A percentile compares a stretch with the other conserved stretches of the same genome.
phyloP scores from a whole-genome alignment of 2,329 filamentous ascomycete species.

The Fusarium domesticum region DNA sequence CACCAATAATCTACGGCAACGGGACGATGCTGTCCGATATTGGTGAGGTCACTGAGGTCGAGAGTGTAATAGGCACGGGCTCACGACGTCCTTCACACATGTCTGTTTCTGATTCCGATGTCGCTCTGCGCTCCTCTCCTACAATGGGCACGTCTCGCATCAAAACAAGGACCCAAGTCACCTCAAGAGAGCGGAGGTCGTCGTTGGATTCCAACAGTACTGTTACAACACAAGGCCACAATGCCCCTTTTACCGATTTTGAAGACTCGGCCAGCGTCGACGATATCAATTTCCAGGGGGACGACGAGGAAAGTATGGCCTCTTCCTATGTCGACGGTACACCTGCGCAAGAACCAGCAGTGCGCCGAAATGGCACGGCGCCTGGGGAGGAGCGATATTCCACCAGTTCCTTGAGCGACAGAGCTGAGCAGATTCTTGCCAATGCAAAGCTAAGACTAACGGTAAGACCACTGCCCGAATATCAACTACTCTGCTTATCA shows the following conservation, averaged over 20 bases:
- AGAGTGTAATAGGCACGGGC: constrained; percentile 46
- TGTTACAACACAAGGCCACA: constrained; percentile 50
- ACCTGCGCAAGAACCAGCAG: constrained; percentile 25
- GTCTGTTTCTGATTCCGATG: constrained; percentile 35
- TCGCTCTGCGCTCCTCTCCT: constrained; percentile 43
- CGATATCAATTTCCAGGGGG: constrained; percentile 64
- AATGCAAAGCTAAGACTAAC: constrained; percentile 89
- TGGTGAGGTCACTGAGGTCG: constrained; percentile 54
- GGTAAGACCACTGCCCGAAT: constrained; percentile 50
- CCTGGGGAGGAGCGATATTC: constrained; percentile 59
- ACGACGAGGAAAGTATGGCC: constrained; percentile 65
- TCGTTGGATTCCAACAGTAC: constrained; percentile 63
- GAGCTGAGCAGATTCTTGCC: constrained; percentile 85
- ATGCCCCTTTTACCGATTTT: constrained; percentile 56
- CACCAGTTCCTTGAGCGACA: constrained; percentile 71
- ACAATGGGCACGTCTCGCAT: constrained; percentile 42
- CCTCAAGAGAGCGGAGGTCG: constrained; percentile 47
- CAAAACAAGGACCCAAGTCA: constrained; percentile 44
- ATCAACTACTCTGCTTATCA: constrained; percentile 11
- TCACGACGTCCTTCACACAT: constrained; percentile 38
- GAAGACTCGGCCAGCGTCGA: constrained; percentile 61
- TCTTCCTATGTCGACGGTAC: constrained; percentile 52
- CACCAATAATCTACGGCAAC: constrained; percentile 67
- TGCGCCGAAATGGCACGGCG: constrained; percentile 13
- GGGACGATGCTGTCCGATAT: constrained; percentile 69